phyloP scores from a whole-genome alignment of 441 rosid genomes.

The Arabidopsis hybrid region DNA sequence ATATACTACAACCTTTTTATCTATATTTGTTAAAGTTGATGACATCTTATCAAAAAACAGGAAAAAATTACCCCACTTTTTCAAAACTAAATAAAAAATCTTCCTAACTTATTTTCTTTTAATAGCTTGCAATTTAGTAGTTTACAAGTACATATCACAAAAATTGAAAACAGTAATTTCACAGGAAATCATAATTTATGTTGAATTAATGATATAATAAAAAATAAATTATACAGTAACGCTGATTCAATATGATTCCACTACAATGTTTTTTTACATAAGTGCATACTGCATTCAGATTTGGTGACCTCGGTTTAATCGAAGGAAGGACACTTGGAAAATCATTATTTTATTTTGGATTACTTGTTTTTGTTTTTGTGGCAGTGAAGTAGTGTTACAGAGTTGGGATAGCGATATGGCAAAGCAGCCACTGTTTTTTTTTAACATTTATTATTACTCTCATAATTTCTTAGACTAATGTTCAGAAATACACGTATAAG shows the following conservation, averaged over 20 bases:
- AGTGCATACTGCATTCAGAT: conserved; percentile 11
- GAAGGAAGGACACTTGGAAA: conserved; percentile 38
- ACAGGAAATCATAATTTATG: background rate
- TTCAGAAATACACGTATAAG: background rate
- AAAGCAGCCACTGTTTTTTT: background rate
- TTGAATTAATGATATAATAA: background rate
- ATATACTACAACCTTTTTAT: conserved; percentile 9
- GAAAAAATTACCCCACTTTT: background rate
- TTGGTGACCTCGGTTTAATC: conserved; percentile 50
- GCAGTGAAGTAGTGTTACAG: conserved; percentile 26
- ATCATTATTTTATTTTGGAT: conserved; percentile 15
- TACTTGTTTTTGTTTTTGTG: conserved; percentile 11
- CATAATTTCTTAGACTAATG: background rate
- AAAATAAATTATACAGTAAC: background rate
- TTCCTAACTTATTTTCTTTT: background rate
- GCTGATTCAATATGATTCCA: no score
- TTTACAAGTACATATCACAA: background rate
- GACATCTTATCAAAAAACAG: background rate
- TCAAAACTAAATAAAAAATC: background rate
- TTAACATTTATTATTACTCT: conserved; percentile 8
- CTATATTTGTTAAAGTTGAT: background rate
- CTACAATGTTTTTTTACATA: background rate
- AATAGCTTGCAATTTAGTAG: background rate
- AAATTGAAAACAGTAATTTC: no score
- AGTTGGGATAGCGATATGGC: conserved; percentile 30